phyloP scores from a whole-genome alignment of 176 grass and related monocot genomes.

The Echinochloa phyllopogon region DNA sequence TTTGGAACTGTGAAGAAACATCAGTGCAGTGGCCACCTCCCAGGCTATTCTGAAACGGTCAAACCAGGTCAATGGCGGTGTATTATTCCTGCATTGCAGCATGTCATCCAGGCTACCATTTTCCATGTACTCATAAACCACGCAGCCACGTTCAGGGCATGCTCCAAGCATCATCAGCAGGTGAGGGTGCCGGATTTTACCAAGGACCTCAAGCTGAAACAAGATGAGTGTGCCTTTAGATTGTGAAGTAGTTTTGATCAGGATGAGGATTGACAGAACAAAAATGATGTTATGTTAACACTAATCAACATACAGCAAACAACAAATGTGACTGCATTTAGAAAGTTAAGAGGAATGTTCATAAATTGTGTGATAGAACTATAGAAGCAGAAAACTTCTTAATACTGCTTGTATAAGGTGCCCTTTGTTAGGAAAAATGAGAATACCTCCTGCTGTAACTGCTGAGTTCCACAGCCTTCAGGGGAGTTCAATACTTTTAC shows the following conservation, averaged over 20 bases:
- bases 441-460: constrained; percentile 87
- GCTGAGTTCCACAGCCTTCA: constrained; percentile 63
- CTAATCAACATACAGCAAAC: neutral
- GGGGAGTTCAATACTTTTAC: constrained; percentile 85
- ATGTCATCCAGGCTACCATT: constrained; percentile 89
- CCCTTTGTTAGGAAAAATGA: constrained; percentile 10
- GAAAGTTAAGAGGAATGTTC: neutral
- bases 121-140: constrained; percentile 75
- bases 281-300: neutral
- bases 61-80: constrained; percentile 63
- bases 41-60: constrained; percentile 70
- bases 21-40: constrained; percentile 74
- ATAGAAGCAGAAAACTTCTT: neutral
- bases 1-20: constrained; percentile 85
- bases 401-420: neutral
- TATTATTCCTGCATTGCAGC: constrained; percentile 55
- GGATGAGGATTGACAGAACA: constrained; percentile 13
- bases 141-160: constrained; percentile 78
- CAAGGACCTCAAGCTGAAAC: constrained; percentile 80
- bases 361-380: neutral
- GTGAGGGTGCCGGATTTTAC: constrained; percentile 85
- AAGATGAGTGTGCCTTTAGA: neutral
- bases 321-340: neutral
- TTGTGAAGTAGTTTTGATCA: constrained; percentile 1
- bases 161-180: constrained; percentile 86